Conservation (phyloP, 176 grass and related monocot species). For the Aegilops longissima region DNA sequence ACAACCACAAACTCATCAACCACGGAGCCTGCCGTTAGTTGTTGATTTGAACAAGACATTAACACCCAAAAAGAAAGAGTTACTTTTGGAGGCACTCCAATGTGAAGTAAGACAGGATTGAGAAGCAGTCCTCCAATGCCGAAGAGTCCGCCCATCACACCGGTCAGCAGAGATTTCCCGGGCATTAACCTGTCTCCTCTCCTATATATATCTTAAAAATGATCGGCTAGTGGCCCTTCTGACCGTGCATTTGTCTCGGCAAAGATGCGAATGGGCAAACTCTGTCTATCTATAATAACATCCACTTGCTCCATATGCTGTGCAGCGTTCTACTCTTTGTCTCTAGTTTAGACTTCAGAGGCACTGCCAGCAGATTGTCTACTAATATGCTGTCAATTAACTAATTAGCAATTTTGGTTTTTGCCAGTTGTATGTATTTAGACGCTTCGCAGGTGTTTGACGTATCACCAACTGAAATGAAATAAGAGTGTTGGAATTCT, state of each 20-base stretch:
- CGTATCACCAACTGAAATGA: no score
- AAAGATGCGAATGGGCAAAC: neutral
- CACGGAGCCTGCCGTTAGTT: no score
- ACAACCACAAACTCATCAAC: neutral
- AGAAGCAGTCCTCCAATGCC: slow-evolving; percentile 73
- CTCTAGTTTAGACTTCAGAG: no score
- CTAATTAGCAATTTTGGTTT: no score
- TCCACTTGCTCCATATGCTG: neutral
- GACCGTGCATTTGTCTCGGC: neutral
- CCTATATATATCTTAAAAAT: neutral
- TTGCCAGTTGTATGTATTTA: no score
- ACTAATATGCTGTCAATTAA: no score
- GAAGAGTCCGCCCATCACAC: slow-evolving; percentile 59
- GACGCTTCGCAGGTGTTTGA: no score
- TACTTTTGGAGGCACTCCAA: slow-evolving; percentile 65
- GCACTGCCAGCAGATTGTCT: no score
- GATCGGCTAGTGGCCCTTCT: no score
- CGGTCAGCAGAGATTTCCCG: slow-evolving; percentile 48
- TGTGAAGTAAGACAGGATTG: slow-evolving; percentile 61
- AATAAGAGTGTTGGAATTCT: no score
- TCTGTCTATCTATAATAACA: no score
- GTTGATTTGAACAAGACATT: neutral
- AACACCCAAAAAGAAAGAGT: neutral
- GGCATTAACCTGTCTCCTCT: no score
- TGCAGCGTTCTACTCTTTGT: neutral